phyloP scores from a whole-genome alignment of 148 eudicot genomes.

The Fagopyrum esculentum region DNA sequence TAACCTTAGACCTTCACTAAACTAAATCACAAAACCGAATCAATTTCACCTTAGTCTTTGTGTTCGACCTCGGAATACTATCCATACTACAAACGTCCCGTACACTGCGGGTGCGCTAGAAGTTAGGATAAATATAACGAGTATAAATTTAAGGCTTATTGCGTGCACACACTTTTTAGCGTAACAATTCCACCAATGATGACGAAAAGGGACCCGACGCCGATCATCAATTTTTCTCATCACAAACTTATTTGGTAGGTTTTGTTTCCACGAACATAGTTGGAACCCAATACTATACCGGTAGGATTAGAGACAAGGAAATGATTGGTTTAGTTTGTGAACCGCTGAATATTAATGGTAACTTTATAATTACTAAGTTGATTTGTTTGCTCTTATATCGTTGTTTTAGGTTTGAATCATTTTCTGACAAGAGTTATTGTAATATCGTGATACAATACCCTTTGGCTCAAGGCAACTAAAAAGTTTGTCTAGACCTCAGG shows the following conservation, averaged over 20 bases:
- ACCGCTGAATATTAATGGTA: slow-evolving; percentile 47
- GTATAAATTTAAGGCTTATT: too few species aligned
- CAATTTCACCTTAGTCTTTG: too few species aligned
- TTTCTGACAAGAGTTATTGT: slow-evolving; percentile 72
- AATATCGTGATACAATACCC: slow-evolving; percentile 72
- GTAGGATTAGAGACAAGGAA: slow-evolving; percentile 56
- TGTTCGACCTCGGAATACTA: too few species aligned
- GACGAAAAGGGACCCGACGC: slow-evolving; percentile 11
- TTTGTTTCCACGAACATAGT: slow-evolving; percentile 65
- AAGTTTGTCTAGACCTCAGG: slow-evolving; percentile 81
- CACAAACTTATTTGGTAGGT: slow-evolving; percentile 57
- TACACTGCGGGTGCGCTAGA: too few species aligned
- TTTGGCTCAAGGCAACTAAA: slow-evolving; percentile 50
- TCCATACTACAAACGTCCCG: too few species aligned
- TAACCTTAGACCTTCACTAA: too few species aligned
- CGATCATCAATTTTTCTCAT: slow-evolving; percentile 24
- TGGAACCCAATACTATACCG: slow-evolving; percentile 53
- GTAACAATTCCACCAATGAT: slow-evolving; percentile 4
- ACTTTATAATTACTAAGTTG: slow-evolving; percentile 59
- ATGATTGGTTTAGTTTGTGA: slow-evolving; percentile 74
- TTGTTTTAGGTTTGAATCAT: slow-evolving; percentile 87
- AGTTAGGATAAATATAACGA: too few species aligned
- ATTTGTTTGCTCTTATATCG: slow-evolving; percentile 81
- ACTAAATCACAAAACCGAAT: too few species aligned
- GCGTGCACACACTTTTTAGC: too few species aligned